Evolutionary conservation across 75 land plant genomes (phyloP).

Genomic region (Pseudotsuga menziesii): DNA sequence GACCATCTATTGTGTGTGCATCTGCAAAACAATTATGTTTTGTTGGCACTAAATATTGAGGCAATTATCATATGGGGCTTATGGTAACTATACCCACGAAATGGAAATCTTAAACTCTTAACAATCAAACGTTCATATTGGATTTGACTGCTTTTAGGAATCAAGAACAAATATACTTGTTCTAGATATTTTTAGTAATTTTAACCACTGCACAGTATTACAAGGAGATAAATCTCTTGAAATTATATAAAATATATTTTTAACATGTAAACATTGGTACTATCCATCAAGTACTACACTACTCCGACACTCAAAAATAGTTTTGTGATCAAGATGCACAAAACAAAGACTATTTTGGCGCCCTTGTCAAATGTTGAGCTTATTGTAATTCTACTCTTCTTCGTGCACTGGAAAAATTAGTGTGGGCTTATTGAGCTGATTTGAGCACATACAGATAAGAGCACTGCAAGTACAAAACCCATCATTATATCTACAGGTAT

Average conservation of each 20-base stretch:
- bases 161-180: too few species aligned
- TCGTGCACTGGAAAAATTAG: neutral
- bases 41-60: neutral
- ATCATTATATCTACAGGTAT: too few species aligned
- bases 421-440: neutral
- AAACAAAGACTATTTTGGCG: neutral
- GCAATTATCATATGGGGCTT: neutral
- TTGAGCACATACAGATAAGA: too few species aligned
- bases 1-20: neutral
- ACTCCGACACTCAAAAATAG: neutral
- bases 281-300: neutral
- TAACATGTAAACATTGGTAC: neutral
- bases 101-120: neutral
- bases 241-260: neutral
- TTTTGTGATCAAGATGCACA: neutral
- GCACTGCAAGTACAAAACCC: too few species aligned
- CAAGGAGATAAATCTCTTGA: neutral
- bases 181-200: too few species aligned
- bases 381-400: neutral
- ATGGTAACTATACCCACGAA: neutral
- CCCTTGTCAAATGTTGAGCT: neutral
- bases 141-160: too few species aligned
- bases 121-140: neutral
- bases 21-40: neutral
- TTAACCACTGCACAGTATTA: too few species aligned